Evolutionary conservation across 1,284 basidiomycete genomes (phyloP).

Genomic region (Irpex lacteus): DNA sequence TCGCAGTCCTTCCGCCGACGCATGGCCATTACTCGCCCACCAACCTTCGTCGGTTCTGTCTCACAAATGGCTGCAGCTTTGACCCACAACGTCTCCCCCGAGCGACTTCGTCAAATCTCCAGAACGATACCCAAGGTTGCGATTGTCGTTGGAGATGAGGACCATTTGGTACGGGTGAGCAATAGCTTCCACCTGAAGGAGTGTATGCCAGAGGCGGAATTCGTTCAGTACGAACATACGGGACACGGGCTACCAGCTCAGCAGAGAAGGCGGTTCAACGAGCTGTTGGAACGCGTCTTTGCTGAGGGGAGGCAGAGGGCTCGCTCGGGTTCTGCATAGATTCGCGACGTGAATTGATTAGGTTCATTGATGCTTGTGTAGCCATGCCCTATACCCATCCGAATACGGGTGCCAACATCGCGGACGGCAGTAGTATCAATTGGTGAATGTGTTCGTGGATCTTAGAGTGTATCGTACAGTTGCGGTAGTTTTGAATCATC

Average conservation of each 20-base stretch:
- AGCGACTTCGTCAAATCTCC: slow-evolving; percentile 55
- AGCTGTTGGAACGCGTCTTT: slow-evolving; percentile 54
- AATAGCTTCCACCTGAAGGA: slow-evolving; percentile 59
- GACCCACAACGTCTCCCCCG: slow-evolving; percentile 63
- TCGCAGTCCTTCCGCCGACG: slow-evolving; percentile 50
- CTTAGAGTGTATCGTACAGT: too few species aligned
- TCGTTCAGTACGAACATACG: slow-evolving; percentile 57
- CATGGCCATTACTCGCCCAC: slow-evolving; percentile 54
- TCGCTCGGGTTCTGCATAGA: neutral
- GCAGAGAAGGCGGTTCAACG: slow-evolving; percentile 48
- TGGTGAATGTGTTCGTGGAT: too few species aligned
- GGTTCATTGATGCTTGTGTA: too few species aligned
- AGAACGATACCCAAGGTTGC: slow-evolving; percentile 55
- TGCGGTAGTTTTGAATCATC: too few species aligned
- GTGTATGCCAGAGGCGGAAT: slow-evolving; percentile 70
- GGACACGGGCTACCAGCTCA: slow-evolving; percentile 73
- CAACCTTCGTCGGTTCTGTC: slow-evolving; percentile 60
- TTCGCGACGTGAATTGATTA: too few species aligned
- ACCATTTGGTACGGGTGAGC: slow-evolving; percentile 59
- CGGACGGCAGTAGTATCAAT: too few species aligned
- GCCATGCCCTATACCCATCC: too few species aligned
- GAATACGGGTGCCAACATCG: too few species aligned
- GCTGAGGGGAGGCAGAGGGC: slow-evolving; percentile 44
- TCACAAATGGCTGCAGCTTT: slow-evolving; percentile 76
- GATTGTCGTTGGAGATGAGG: slow-evolving; percentile 76